Evolutionary conservation across 768 basidiomycete genomes (phyloP).

Genomic region (Imleria badia): DNA sequence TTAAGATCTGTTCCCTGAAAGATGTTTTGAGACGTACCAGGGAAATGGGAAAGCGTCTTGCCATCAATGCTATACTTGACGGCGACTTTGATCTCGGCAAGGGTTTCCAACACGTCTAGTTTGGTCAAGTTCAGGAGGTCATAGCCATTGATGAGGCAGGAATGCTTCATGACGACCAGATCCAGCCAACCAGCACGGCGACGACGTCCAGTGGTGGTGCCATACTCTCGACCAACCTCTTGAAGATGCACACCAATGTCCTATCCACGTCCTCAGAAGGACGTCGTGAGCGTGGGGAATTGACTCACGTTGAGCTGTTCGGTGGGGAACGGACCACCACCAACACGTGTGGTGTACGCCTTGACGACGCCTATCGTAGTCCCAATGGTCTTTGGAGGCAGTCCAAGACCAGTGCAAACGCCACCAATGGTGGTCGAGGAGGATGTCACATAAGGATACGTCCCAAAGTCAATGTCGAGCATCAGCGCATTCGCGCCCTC

Average conservation of each 20-base stretch:
- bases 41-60: conserved; percentile 79
- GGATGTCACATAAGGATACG: conserved; percentile 97
- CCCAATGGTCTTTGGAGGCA: conserved; percentile 89
- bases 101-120: conserved; percentile 84
- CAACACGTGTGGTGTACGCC: conserved; percentile 97
- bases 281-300: not conserved
- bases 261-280: conserved; percentile 37
- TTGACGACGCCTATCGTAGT: conserved; percentile 91
- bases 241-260: conserved; percentile 84
- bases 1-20: not conserved
- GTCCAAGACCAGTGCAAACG: conserved; percentile 95
- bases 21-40: conserved; percentile 52
- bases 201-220: conserved; percentile 88
- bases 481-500: conserved; percentile 98
- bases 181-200: conserved; percentile 98
- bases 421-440: conserved; percentile 93
- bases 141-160: conserved; percentile 93
- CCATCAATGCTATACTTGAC: conserved; percentile 78
- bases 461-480: conserved; percentile 98
- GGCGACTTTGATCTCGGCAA: conserved; percentile 86
- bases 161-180: conserved; percentile 91
- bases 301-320: conserved; percentile 83
- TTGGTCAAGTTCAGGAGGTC: conserved; percentile 93
- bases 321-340: conserved; percentile 97
- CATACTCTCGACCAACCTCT: conserved; percentile 91